These are phyloP conservation scores for Microbotryum intermedium DNA, from an alignment of 1,284 basidiomycete species.

Conservation along the genomic window DNA sequence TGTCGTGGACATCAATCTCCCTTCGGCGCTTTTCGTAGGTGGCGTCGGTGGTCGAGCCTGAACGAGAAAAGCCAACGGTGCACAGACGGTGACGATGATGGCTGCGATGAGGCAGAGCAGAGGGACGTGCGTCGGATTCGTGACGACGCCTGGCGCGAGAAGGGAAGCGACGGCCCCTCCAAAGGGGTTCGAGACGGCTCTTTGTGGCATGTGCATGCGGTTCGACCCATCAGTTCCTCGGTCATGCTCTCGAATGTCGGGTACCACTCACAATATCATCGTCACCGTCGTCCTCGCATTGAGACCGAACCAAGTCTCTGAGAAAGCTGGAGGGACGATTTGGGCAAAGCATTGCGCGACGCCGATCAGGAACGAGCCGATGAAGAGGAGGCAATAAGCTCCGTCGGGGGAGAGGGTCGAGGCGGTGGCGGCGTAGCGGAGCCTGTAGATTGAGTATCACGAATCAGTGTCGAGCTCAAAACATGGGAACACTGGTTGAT, in stretches of 20 bases:
- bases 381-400: not conserved
- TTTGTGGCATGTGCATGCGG: too few species aligned
- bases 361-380: not conserved
- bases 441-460: not conserved
- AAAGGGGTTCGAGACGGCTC: constrained; percentile 1
- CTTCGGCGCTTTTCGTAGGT: constrained; percentile 1
- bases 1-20: not conserved
- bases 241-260: too few species aligned
- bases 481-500: not conserved
- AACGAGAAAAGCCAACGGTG: not conserved
- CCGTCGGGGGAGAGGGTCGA: not conserved
- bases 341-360: not conserved
- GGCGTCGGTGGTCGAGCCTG: not conserved
- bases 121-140: not conserved
- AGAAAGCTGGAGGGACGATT: not conserved
- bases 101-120: not conserved
- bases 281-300: not conserved
- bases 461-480: too few species aligned
- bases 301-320: constrained; percentile 1
- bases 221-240: too few species aligned
- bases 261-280: not conserved
- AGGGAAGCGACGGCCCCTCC: not conserved
- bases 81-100: not conserved
- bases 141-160: constrained; percentile 1
- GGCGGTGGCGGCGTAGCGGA: constrained; percentile 2